Evolutionary conservation across 768 basidiomycete species (phyloP).

Genomic region (Coprinopsis strossmayeri): DNA sequence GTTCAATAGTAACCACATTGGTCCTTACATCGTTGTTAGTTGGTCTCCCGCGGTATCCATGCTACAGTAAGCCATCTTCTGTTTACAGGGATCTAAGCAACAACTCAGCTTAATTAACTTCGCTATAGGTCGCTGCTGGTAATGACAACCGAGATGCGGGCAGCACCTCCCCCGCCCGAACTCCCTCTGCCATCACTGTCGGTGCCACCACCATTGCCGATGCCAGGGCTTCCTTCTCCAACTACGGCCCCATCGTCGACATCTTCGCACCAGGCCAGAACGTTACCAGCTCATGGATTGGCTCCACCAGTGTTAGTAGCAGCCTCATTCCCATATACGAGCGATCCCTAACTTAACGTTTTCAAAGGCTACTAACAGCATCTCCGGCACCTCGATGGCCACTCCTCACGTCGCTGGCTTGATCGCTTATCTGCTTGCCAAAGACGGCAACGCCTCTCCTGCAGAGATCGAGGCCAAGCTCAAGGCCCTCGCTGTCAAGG

Average conservation of each 20-base stretch:
- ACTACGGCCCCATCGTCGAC: conserved; percentile 28
- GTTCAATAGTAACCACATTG: not conserved
- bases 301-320: conserved; percentile 19
- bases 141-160: conserved; percentile 22
- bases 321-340: not conserved
- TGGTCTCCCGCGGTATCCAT: conserved; percentile 23
- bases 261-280: conserved; percentile 27
- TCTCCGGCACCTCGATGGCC: conserved; percentile 25
- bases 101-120: not conserved
- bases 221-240: conserved; percentile 26
- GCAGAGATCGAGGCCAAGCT: conserved; percentile 23
- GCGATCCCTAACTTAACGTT: not conserved
- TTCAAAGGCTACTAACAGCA: conserved; percentile 15
- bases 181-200: conserved; percentile 25
- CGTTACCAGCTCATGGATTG: conserved; percentile 21
- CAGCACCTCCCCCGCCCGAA: conserved; percentile 25
- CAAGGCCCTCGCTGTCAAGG: conserved; percentile 21
- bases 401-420: conserved; percentile 33
- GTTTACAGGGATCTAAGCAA: conserved; percentile 8
- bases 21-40: conserved; percentile 10
- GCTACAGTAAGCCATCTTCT: conserved; percentile 16
- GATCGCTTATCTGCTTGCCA: conserved; percentile 28
- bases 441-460: conserved; percentile 26
- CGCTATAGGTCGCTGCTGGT: conserved; percentile 20
- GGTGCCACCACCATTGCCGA: conserved; percentile 27